A percentile compares a stretch with the other conserved stretches of the same genome.
Conservation (phyloP, 1,284 basidiomycete genomes). For the Apiotrichum brassicae region DNA sequence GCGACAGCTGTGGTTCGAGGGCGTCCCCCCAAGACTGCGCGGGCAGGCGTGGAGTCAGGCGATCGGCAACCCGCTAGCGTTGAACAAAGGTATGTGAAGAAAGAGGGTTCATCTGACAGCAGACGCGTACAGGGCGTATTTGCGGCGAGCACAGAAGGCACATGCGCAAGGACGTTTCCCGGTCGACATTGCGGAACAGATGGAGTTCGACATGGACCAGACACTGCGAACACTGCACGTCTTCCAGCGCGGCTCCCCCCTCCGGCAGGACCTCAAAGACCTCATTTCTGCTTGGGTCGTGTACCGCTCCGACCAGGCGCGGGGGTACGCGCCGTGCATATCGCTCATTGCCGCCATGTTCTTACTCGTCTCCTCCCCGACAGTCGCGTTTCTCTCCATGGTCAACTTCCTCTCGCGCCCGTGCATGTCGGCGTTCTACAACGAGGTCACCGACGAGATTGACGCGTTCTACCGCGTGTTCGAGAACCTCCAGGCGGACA, state of each 20-base stretch:
- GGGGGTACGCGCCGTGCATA: slow-evolving; percentile 61
- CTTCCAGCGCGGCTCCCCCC: slow-evolving; percentile 71
- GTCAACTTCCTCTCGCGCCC: slow-evolving; percentile 82
- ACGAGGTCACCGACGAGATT: slow-evolving; percentile 73
- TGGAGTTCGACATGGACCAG: slow-evolving; percentile 71
- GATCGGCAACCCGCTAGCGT: slow-evolving; percentile 78
- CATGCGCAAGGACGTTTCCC: slow-evolving; percentile 68
- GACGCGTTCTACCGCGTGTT: slow-evolving; percentile 51
- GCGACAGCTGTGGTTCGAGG: slow-evolving; percentile 82
- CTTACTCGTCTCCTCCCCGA: slow-evolving; percentile 70
- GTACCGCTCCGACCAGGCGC: slow-evolving; percentile 75
- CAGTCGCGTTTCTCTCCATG: slow-evolving; percentile 75
- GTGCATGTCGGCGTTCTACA: slow-evolving; percentile 78
- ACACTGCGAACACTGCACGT: slow-evolving; percentile 86
- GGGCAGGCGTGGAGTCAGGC: slow-evolving; percentile 81
- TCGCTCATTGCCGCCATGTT: slow-evolving; percentile 72
- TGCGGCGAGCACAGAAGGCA: slow-evolving; percentile 67
- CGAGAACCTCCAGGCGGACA: slow-evolving; percentile 43
- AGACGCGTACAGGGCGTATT: slow-evolving; percentile 71
- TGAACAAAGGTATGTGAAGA: slow-evolving; percentile 67
- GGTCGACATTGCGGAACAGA: slow-evolving; percentile 57
- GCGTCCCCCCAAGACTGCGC: slow-evolving; percentile 78
- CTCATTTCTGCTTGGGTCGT: slow-evolving; percentile 88
- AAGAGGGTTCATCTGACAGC: slow-evolving; percentile 12
- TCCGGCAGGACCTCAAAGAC: slow-evolving; percentile 80